A percentile compares a stretch with the other conserved stretches of the same genome.
Conservation (phyloP, 2,329 filamentous ascomycete species). For the Exserohilum rostratum region DNA sequence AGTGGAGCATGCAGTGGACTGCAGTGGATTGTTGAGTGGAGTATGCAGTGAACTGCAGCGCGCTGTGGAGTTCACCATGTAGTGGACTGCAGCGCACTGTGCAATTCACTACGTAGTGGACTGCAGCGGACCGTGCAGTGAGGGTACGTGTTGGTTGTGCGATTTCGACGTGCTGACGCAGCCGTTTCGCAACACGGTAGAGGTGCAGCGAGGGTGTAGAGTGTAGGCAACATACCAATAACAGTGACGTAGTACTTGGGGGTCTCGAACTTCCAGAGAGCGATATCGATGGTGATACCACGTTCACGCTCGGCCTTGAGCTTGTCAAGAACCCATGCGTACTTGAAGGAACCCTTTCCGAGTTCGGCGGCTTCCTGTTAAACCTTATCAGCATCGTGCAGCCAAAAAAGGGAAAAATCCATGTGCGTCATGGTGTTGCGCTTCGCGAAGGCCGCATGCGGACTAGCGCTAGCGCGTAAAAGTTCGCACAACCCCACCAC, state of each 20-base stretch:
- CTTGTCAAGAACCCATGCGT: slow-evolving; percentile 99
- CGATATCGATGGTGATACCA: slow-evolving; percentile 99
- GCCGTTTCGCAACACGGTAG: no score
- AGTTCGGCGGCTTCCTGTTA: slow-evolving; percentile 97
- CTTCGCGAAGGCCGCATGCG: slow-evolving; percentile 36
- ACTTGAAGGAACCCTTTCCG: slow-evolving; percentile 99
- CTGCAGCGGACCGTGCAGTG: no score
- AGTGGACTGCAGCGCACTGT: no score
- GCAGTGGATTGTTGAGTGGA: no score
- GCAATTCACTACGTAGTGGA: neutral
- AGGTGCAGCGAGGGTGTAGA: no score
- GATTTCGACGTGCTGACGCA: no score
- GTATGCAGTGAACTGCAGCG: neutral
- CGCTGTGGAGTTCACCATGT: no score
- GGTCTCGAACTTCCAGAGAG: slow-evolving; percentile 99
- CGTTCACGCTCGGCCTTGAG: slow-evolving; percentile 99
- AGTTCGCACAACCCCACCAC: slow-evolving; percentile 50
- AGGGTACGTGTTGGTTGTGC: no score
- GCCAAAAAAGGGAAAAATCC: slow-evolving; percentile 4
- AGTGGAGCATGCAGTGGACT: no score
- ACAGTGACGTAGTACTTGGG: slow-evolving; percentile 97
- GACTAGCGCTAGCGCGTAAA: slow-evolving; percentile 47
- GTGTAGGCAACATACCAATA: slow-evolving; percentile 72
- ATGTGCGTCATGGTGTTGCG: slow-evolving; percentile 43
- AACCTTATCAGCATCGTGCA: slow-evolving; percentile 41